These are phyloP conservation scores for Venturia pyrina DNA, from an alignment of 2,329 filamentous ascomycete genomes.

Conservation along the genomic window DNA sequence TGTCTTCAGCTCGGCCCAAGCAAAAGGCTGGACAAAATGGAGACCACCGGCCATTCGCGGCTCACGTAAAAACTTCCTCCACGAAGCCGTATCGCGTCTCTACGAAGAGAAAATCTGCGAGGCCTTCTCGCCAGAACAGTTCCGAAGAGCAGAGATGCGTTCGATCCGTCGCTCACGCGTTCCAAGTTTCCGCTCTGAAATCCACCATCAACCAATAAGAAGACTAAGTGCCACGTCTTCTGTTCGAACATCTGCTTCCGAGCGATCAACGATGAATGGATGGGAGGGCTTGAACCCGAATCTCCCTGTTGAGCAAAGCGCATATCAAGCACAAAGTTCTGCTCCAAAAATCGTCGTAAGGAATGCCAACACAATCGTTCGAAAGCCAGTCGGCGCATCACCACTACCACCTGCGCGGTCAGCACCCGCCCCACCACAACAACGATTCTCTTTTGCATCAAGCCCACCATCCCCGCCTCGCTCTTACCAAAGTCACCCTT, in stretches of 20 bases:
- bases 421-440: background rate
- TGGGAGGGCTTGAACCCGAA: conserved; percentile 25
- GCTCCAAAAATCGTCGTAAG: background rate
- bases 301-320: background rate
- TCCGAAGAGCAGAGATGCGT: conserved; percentile 23
- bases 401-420: background rate
- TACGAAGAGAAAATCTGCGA: conserved; percentile 44
- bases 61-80: conserved; percentile 47
- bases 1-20: conserved; percentile 43
- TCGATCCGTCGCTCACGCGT: conserved; percentile 33
- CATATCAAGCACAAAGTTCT: background rate
- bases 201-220: conserved; percentile 25
- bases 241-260: conserved; percentile 26
- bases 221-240: conserved; percentile 23
- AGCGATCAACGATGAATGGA: conserved; percentile 27
- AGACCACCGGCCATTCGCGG: conserved; percentile 33
- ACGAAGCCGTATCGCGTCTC: conserved; percentile 48
- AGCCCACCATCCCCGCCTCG: background rate
- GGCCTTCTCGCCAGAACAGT: conserved; percentile 21
- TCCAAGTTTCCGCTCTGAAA: conserved; percentile 32
- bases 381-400: background rate
- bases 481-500: background rate
- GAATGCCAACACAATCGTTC: background rate
- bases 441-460: background rate
- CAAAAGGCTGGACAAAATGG: conserved; percentile 49